These are phyloP conservation scores for Furcasterigmium furcatum DNA, from an alignment of 2,329 filamentous ascomycete genomes.

Conservation along the genomic window DNA sequence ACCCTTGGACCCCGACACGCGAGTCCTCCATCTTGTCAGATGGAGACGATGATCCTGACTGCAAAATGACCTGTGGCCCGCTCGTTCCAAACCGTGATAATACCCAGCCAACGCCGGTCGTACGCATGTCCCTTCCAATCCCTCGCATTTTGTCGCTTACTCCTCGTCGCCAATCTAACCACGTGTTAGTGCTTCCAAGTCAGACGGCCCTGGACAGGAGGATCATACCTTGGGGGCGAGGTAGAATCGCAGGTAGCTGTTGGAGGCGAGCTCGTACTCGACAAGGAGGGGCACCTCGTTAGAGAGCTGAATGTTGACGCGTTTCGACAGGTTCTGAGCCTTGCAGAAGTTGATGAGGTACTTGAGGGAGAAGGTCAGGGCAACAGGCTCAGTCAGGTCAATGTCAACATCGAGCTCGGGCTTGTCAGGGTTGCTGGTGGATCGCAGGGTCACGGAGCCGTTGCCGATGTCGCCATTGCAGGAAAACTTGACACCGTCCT, in stretches of 20 bases:
- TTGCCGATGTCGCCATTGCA: slow-evolving; percentile 95
- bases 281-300: slow-evolving; percentile 95
- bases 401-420: slow-evolving; percentile 83
- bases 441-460: slow-evolving; percentile 86
- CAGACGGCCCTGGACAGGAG: neutral
- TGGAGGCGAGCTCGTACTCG: slow-evolving; percentile 79
- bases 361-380: slow-evolving; percentile 96
- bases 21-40: neutral
- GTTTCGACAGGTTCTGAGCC: slow-evolving; percentile 75
- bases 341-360: slow-evolving; percentile 99
- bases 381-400: slow-evolving; percentile 85
- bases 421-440: slow-evolving; percentile 87
- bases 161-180: slow-evolving; percentile 40
- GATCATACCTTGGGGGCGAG: slow-evolving; percentile 87
- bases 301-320: slow-evolving; percentile 90
- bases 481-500: slow-evolving; percentile 95
- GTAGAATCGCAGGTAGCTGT: slow-evolving; percentile 94
- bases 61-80: neutral
- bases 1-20: neutral
- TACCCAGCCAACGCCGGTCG: slow-evolving; percentile 9
- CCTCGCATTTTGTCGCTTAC: slow-evolving; percentile 15
- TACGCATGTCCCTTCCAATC: slow-evolving; percentile 6
- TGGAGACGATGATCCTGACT: neutral
- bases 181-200: neutral
- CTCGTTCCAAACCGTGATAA: neutral